Evolutionary conservation across 2,329 filamentous ascomycete species (phyloP).

Genomic region (Ophiostoma angusticollis): DNA sequence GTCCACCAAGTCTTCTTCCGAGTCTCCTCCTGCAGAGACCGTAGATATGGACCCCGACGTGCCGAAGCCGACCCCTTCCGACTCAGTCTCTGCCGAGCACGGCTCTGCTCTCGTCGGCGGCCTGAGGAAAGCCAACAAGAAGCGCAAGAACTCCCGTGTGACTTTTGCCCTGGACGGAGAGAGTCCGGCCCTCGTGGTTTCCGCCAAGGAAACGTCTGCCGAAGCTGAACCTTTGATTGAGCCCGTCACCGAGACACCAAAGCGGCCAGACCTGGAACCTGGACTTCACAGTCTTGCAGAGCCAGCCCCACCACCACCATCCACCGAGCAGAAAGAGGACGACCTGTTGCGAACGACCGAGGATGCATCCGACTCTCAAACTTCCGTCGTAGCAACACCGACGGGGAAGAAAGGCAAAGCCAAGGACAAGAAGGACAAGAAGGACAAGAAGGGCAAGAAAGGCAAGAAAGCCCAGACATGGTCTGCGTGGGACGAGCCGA

Average conservation of each 20-base stretch:
- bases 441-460: slow-evolving; percentile 4
- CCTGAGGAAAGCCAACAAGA: slow-evolving; percentile 4
- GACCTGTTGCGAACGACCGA: not conserved
- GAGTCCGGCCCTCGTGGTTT: not conserved
- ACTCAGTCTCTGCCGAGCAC: not conserved
- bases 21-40: not conserved
- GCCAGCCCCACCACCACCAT: not conserved
- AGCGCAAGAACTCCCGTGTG: slow-evolving; percentile 6
- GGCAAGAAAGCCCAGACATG: slow-evolving; percentile 1
- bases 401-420: too few species aligned
- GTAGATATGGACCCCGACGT: not conserved
- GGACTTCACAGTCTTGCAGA: too few species aligned
- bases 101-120: not conserved
- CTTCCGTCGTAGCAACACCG: too few species aligned
- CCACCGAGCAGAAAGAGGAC: not conserved
- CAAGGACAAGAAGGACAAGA: not conserved
- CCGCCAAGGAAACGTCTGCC: too few species aligned
- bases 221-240: too few species aligned
- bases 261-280: too few species aligned
- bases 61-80: not conserved
- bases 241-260: too few species aligned
- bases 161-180: slow-evolving; percentile 4
- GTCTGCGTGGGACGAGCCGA: slow-evolving; percentile 1
- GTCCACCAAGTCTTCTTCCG: not conserved
- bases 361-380: too few species aligned